Base-by-base conservation (phyloP, 768 basidiomycete species). In the Suillus discolor region DNA sequence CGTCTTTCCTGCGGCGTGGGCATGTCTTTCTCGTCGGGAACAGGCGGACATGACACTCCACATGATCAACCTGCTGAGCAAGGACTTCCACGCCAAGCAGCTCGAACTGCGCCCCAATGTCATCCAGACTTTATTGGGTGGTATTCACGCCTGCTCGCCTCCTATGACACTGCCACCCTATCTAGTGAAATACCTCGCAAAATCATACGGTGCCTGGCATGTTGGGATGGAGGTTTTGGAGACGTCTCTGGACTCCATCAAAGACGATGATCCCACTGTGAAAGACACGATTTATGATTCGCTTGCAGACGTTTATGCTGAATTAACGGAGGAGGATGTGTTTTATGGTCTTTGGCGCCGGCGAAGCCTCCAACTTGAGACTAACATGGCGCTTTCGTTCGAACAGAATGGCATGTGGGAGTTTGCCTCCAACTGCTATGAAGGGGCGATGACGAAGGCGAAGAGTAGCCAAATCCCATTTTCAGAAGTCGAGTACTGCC, bases 351-450 rank as follows among this genome's bases (percentile, higher is more conserved):
- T 97, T 20, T 99, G 97, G 93, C 86, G 97, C 38, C 87, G 92
- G 55, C 92, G 97, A 12, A 90, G 89, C 55, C 84, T 94, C n/a
- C 92, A 94, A 69, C 77, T 84, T 4, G 97, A 99, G 71, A 98
- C 96, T 20, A 97, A 97, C 68, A 84, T 88, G 15, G 93, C 89
- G 3, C 81, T 96, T 28, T 88, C 94, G 3, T 95, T 91, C 70
- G 97, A 99, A 77, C 97, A 99, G 75, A 92, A 92, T 67, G 97
- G 97, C 15, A 90, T 98, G 85, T 99, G 97, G 96, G 91, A 93
- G 38, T 90, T 96, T 71, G 96, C 97, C 0, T 87, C 92, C 45
- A 87, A 83, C 66, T 85, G 90, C 47, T 98, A 99, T 77, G 97
- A 99, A 77, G 79, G 82, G 31, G 97, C 96, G 1, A 96, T 98